Evolutionary conservation across 306 rosid species (phyloP), one percentile per base, ranked within the genome.

Genomic region (Benincasa hispida): DNA sequence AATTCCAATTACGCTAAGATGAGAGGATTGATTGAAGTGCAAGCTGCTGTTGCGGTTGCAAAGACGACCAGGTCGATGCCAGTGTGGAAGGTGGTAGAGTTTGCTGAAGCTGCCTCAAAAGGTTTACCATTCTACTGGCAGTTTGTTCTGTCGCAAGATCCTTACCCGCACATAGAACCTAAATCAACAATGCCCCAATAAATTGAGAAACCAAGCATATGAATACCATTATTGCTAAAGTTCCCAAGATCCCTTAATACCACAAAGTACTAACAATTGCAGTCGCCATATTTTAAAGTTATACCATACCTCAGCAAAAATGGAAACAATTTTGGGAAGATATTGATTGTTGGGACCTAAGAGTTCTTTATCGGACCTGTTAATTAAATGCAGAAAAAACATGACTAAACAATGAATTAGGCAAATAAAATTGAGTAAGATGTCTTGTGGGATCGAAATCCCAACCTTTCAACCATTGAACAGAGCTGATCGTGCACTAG

Each of bases 401-500:
- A 22, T 72, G 15, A 27, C 6, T 50, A 50, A 50, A 24, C 30
- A 53, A 41, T 76, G 62, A 34, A 72, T 50, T 3, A 18, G 19
- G 76, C 24, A 28, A 17, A 39, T 4, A 72, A 51, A 39, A 18
- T 50, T 50, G 27, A 72, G n/a, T 28, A 48, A 15, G 51, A 50
- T 51, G 45, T 50, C 8, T 10, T 25, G 1, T 28, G 39, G 41
- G 61, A 27, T 30, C 61, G 12, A 51, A 17, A 28, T 30, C 51
- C 30, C 47, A 50, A 72, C 99, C 98, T 88, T 78, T 95, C 99
- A 1, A 89, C 96, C 99, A 95, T 95, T 3, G 97, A 87, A 81
- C 99, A 95, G 45, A 95, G 97, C 85, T 90, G 99, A 72, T 95
- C 99, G 10, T 95, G 99, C 66, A 95, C 99, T 59, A 91, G 90